Evolutionary conservation across 805 yeast genomes (phyloP), one percentile per base, ranked within the genome.

Genomic region (Diddensiella caesifluorescens): DNA sequence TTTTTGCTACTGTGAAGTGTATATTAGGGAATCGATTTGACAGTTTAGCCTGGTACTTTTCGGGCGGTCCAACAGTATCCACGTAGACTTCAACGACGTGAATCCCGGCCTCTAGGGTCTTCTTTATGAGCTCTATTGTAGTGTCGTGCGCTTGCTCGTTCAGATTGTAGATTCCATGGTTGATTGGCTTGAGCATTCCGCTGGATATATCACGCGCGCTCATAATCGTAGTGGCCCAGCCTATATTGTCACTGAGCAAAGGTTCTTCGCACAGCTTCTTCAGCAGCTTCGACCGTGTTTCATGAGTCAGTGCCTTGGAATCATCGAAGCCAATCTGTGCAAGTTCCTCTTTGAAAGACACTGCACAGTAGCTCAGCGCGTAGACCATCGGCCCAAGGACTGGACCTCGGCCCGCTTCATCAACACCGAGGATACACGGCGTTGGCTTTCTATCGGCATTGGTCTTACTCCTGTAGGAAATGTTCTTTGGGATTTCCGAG

Each of bases 381-480:
- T 92, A 92, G 1, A 92, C 98, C 98, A 92, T 92, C 0, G 97
- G 95, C 0, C 98, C 98, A 30, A 94, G 55, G 0, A 94, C 97
- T 0, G 99, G 99, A 0, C 99, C 99, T 51, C 99, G 72, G 1
- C 99, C 99, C 0, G 99, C 99, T 60, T 92, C 99, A 61, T 92
- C 99, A 1, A 92, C 95, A 1, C 99, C 99, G 7, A 92, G 62
- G 5, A 80, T 70, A 30, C 55, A 51, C 15, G 51, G 53, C n/a
- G 39, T 36, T 23, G 27, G 19, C 7, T 12, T 25, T 4, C 12
- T 9, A 7, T 31, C 37, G 12, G 27, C 28, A n/a, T n/a, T n/a
- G n/a, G n/a, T n/a, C n/a, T n/a, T n/a, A 5, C 26, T 19, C 10
- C 12, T 4, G 29, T 6, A 28, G 21, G 22, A 27, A 21, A 49